These are phyloP conservation scores for Nakaseomyces nivariensis DNA, from an alignment of 1,139 yeast genomes.

Conservation along the genomic window DNA sequence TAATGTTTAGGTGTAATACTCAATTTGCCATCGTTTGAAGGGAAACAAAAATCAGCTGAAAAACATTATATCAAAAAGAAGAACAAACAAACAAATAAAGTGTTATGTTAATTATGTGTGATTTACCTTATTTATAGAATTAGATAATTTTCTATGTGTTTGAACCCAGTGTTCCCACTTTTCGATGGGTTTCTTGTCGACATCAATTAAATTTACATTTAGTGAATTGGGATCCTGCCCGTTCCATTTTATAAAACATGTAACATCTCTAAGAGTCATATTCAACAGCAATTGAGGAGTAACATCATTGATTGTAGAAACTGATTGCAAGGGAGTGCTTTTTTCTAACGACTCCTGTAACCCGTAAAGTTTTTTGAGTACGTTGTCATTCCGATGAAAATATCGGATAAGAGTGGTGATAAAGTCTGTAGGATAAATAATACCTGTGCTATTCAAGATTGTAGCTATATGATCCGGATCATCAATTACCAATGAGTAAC, in stretches of 20 bases:
- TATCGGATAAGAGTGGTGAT: constrained; percentile 10
- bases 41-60: no score
- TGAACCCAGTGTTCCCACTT: constrained; percentile 21
- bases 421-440: constrained; percentile 10
- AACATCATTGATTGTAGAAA: constrained; percentile 7
- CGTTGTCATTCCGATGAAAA: constrained; percentile 12
- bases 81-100: no score
- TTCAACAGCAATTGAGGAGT: constrained; percentile 10
- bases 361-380: constrained; percentile 12
- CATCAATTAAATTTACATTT: constrained; percentile 20
- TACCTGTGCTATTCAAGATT: constrained; percentile 5
- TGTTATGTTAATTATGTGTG: neutral
- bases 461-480: constrained; percentile 8
- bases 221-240: constrained; percentile 2
- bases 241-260: constrained; percentile 24
- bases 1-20: no score
- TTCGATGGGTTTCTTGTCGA: constrained; percentile 22
- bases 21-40: no score
- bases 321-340: neutral
- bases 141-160: constrained; percentile 9
- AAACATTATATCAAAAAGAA: no score
- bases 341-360: constrained; percentile 12
- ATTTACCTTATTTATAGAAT: neutral
- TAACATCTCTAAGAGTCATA: constrained; percentile 28
- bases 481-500: constrained; percentile 14